Base-by-base conservation (phyloP, 805 yeast species). In the Isabelozyma pseudorhagii region DNA sequence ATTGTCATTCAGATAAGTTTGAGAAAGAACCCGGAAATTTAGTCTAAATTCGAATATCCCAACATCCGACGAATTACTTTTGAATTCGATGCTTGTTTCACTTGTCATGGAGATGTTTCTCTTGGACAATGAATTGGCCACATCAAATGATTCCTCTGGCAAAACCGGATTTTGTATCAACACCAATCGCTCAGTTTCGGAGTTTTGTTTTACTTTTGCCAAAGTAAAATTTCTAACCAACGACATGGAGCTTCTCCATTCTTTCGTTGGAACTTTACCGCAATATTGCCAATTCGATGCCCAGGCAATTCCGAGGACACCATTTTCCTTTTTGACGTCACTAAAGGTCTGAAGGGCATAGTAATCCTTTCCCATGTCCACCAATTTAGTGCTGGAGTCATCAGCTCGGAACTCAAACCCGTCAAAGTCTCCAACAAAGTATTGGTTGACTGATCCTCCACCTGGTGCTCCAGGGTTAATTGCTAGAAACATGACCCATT, bases 271-370 rank as follows among this genome's bases (percentile, higher is more conserved):
- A 15, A 64, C 71, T 14, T 53, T 54, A 17, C 59, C 60, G 25
- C 63, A 61, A 50, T 73, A 73, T 54, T 71, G 73, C 78, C 78
- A 73, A 55, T 71, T 71, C 39, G 74, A 67, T 38, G 75, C 72
- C 78, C 78, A 73, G 5, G 73, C 76, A 40, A 72, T 50, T 25
- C 72, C 73, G n/a, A 68, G 29, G 3, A 60, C 63, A 14, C 61
- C 67, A 31, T 31, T 8, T 31, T 31, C n/a, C 7, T 46, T 31
- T 15, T 54, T 54, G 18, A 54, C 50, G 13, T 62, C 63, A n/a
- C 63, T 51, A 46, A 66, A 69, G 5, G 67, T 57, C 54, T 72
- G 76, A 51, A 70, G 53, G 14, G 77, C 78, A 50, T 72, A 72
- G 52, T 60, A 67, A 52, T 72, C 75, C 55, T 68, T 70, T 17